Conservation (phyloP, 768 basidiomycete species). For the Suillus sp. region DNA sequence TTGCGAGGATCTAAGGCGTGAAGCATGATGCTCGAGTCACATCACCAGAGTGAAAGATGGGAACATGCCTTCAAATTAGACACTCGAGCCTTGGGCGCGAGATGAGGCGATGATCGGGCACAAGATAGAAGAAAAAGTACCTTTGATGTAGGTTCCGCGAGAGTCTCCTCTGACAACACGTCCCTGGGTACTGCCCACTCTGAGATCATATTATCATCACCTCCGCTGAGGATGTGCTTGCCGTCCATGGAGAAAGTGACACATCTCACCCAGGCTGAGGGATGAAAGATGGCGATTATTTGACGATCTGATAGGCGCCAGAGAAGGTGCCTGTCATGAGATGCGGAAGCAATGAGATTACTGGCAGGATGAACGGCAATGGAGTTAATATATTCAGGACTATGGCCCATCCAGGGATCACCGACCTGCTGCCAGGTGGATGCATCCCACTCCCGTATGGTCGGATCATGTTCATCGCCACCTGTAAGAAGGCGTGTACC, state of each 20-base stretch:
- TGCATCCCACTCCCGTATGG: neutral
- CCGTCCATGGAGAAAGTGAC: too few relatives aligned
- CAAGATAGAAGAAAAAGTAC: too few relatives aligned
- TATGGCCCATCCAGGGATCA: neutral
- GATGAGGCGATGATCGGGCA: neutral
- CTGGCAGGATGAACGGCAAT: neutral
- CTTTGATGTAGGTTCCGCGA: too few relatives aligned
- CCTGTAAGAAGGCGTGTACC: neutral
- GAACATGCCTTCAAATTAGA: neutral
- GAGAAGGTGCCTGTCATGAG: neutral
- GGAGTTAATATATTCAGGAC: neutral
- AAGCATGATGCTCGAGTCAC: neutral
- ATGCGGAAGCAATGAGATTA: neutral
- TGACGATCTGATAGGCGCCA: too few relatives aligned
- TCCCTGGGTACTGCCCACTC: too few relatives aligned
- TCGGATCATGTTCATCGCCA: neutral
- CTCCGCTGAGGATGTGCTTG: too few relatives aligned
- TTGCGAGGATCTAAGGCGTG: neutral
- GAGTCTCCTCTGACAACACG: too few relatives aligned
- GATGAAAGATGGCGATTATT: too few relatives aligned
- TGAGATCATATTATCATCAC: too few relatives aligned
- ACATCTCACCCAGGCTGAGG: too few relatives aligned
- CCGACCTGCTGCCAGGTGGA: neutral
- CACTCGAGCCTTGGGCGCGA: neutral
- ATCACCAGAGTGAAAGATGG: neutral